Percentiles rank a stretch among this genome's conserved stretches.
Conservation (phyloP, 2,329 filamentous ascomycete species). For the Bipolaris victoriae region DNA sequence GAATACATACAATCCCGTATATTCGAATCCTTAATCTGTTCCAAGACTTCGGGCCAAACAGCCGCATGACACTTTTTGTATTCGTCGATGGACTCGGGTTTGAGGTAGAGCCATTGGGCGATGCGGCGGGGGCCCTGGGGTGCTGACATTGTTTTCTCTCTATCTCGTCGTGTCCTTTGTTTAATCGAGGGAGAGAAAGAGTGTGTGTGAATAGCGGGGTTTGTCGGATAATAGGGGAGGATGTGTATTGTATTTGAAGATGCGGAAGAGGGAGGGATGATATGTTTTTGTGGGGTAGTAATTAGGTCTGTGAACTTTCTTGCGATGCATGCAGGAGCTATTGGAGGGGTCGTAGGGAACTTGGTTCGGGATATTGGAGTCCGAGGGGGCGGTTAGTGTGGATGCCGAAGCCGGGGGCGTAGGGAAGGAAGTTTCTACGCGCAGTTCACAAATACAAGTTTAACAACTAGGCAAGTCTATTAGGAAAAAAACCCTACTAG, state of each 20-base stretch:
- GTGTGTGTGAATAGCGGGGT: no score
- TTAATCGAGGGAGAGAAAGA: background rate
- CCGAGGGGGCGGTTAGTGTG: background rate
- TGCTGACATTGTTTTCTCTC: slow-evolving; percentile 12
- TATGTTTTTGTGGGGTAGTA: background rate
- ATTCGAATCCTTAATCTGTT: slow-evolving; percentile 76
- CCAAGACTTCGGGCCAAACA: slow-evolving; percentile 78
- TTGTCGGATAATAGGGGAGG: no score
- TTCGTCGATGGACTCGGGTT: slow-evolving; percentile 67
- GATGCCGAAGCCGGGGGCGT: background rate
- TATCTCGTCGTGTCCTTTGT: background rate
- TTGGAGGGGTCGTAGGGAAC: background rate
- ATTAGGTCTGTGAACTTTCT: background rate
- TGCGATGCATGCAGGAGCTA: background rate
- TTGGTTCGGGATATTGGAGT: background rate
- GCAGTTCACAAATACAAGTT: background rate
- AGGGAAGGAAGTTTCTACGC: no score
- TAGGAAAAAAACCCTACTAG: no score
- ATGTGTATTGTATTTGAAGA: no score
- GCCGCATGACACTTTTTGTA: slow-evolving; percentile 77
- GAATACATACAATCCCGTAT: slow-evolving; percentile 69
- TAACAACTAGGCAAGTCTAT: no score
- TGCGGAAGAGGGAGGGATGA: no score
- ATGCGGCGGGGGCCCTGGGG: slow-evolving; percentile 57
- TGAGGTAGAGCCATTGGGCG: slow-evolving; percentile 75